These are phyloP conservation scores for Cydonia oblonga DNA, from an alignment of 331 rosid species.

Conservation along the genomic window DNA sequence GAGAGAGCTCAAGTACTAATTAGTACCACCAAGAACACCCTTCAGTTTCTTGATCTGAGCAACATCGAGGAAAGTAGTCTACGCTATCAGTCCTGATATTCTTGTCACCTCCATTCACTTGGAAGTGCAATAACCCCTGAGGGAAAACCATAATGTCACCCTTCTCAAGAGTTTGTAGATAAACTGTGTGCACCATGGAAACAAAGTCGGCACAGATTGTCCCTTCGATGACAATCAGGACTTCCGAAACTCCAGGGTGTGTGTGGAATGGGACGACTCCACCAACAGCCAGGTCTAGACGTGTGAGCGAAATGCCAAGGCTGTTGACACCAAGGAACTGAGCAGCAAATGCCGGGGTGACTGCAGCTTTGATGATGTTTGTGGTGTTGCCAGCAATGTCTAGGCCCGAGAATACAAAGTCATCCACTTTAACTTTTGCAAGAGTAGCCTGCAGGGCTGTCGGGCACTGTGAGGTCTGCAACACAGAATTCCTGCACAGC, in stretches of 20 bases:
- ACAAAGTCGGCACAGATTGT: conserved; percentile 46
- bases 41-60: conserved; percentile 57
- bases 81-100: conserved; percentile 26
- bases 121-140: conserved; percentile 68
- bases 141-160: conserved; percentile 70
- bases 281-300: conserved; percentile 34
- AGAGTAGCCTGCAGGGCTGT: conserved; percentile 52
- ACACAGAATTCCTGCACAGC: conserved; percentile 65
- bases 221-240: conserved; percentile 32
- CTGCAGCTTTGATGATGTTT: conserved; percentile 46
- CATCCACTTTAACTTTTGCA: conserved; percentile 49
- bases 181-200: conserved; percentile 37
- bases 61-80: conserved; percentile 45
- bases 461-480: conserved; percentile 36
- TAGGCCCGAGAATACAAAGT: conserved; percentile 48
- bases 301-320: conserved; percentile 44
- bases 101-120: conserved; percentile 42
- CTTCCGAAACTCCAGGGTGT: conserved; percentile 54
- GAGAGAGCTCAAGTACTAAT: conserved; percentile 6
- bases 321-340: conserved; percentile 58
- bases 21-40: conserved; percentile 55
- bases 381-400: conserved; percentile 58
- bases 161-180: conserved; percentile 27
- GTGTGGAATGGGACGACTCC: conserved; percentile 71
- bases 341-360: conserved; percentile 39